These are phyloP conservation scores for Ophiocordyceps australis DNA, from an alignment of 2,329 filamentous ascomycete genomes.

Conservation along the genomic window DNA sequence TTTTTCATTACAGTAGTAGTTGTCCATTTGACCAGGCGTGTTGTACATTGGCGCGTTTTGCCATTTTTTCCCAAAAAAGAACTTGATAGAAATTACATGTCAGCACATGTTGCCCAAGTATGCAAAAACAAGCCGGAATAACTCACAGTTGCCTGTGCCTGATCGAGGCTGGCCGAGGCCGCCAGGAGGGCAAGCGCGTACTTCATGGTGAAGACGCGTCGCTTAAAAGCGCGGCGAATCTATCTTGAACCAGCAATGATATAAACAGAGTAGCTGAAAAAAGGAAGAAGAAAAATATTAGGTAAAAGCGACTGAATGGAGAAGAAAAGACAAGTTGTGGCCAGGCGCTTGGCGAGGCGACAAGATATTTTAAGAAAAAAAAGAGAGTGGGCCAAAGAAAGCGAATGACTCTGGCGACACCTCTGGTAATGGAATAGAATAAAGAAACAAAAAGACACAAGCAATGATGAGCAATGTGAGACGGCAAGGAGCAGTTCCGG, in stretches of 20 bases:
- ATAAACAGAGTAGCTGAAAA: too few species aligned
- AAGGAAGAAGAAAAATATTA: slow-evolving; percentile 1
- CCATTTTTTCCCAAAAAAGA: slow-evolving; percentile 1
- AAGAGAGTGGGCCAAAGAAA: slow-evolving; percentile 29
- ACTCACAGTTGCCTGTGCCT: slow-evolving; percentile 29
- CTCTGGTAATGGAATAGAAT: slow-evolving; percentile 4
- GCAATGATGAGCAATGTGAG: neutral
- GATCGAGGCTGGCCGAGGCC: slow-evolving; percentile 29
- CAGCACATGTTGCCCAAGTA: neutral
- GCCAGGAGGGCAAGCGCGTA: slow-evolving; percentile 26
- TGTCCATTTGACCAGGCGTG: slow-evolving; percentile 45
- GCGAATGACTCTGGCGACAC: slow-evolving; percentile 34
- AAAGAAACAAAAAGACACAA: slow-evolving; percentile 5
- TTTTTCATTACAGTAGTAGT: slow-evolving; percentile 59
- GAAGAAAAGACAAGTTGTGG: too few species aligned
- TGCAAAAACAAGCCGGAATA: too few species aligned
- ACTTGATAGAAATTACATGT: neutral
- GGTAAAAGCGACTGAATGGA: slow-evolving; percentile 7
- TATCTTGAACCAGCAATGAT: too few species aligned
- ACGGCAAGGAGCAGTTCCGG: neutral
- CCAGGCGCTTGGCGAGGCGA: too few species aligned
- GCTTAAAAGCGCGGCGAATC: too few species aligned
- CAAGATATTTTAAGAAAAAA: too few species aligned
- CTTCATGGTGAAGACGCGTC: slow-evolving; percentile 28
- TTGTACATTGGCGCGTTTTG: slow-evolving; percentile 30